phyloP scores from a whole-genome alignment of 768 basidiomycete genomes.

The Mycena leptocephala region DNA sequence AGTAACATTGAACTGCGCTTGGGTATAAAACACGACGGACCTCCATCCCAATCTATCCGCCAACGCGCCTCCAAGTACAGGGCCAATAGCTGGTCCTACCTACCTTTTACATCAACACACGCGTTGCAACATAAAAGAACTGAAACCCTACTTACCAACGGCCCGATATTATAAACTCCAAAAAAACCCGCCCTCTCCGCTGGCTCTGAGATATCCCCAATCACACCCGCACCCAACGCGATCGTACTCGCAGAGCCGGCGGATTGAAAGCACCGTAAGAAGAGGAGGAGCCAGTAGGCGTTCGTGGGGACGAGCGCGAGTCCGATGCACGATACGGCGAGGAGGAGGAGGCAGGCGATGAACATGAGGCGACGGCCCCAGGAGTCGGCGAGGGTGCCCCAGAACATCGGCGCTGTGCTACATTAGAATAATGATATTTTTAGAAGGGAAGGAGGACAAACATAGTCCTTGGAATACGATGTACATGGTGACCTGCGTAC shows the following conservation, averaged over 20 bases:
- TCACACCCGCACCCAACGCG: slow-evolving; percentile 83
- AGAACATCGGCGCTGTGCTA: slow-evolving; percentile 71
- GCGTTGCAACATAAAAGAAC: slow-evolving; percentile 12
- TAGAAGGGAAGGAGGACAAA: slow-evolving; percentile 48
- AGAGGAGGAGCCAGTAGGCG: slow-evolving; percentile 85
- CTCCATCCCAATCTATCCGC: slow-evolving; percentile 77
- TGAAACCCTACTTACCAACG: slow-evolving; percentile 58
- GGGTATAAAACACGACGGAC: slow-evolving; percentile 48
- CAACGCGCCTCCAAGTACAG: slow-evolving; percentile 74
- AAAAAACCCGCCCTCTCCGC: slow-evolving; percentile 84
- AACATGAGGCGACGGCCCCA: slow-evolving; percentile 77
- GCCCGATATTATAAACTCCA: slow-evolving; percentile 77
- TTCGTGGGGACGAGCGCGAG: slow-evolving; percentile 65
- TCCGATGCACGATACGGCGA: slow-evolving; percentile 78
- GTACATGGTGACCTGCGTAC: slow-evolving; percentile 73
- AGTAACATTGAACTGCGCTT: no score
- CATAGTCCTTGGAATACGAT: slow-evolving; percentile 79
- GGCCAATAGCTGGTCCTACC: slow-evolving; percentile 75
- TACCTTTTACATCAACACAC: slow-evolving; percentile 39
- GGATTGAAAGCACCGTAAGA: slow-evolving; percentile 87
- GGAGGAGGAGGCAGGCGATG: slow-evolving; percentile 73
- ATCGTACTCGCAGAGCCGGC: slow-evolving; percentile 86
- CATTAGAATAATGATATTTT: not conserved
- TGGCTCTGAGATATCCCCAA: slow-evolving; percentile 83
- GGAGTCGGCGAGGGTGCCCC: slow-evolving; percentile 81